phyloP scores from a whole-genome alignment of 352 stramenopile species.

The Phytophthora pluvialis region DNA sequence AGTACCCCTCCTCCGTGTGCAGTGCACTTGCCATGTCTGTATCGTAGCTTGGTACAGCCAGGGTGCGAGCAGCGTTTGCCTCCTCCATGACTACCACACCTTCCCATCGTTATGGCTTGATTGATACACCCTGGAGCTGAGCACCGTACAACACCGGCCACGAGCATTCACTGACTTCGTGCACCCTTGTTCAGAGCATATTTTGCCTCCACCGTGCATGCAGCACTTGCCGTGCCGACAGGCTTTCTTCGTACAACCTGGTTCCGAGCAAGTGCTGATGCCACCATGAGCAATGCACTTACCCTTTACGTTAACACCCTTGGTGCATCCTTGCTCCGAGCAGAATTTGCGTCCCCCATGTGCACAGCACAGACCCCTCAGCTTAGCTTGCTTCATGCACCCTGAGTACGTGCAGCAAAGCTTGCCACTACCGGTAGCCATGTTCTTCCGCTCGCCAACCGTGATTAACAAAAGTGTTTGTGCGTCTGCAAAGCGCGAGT shows the following conservation, averaged over 20 bases:
- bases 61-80: not conserved
- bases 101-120: constrained; percentile 1
- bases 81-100: not conserved
- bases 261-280: constrained; percentile 1
- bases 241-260: not conserved
- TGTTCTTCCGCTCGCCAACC: not conserved
- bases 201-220: not conserved
- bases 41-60: not conserved
- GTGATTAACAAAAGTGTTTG: not conserved
- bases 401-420: not conserved
- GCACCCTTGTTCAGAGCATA: not conserved
- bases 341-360: not conserved
- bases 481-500: not conserved
- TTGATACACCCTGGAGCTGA: not conserved
- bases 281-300: constrained; percentile 1
- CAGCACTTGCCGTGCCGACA: not conserved
- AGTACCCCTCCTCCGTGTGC: not conserved
- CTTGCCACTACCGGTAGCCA: not conserved
- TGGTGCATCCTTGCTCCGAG: constrained; percentile 1
- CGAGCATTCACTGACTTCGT: not conserved
- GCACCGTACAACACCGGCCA: not conserved
- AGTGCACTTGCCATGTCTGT: not conserved
- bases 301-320: not conserved
- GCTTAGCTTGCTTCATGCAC: not conserved
- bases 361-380: not conserved